These are phyloP conservation scores for Tolypocladium capitatum DNA, from an alignment of 2,329 filamentous ascomycete species.

Conservation along the genomic window DNA sequence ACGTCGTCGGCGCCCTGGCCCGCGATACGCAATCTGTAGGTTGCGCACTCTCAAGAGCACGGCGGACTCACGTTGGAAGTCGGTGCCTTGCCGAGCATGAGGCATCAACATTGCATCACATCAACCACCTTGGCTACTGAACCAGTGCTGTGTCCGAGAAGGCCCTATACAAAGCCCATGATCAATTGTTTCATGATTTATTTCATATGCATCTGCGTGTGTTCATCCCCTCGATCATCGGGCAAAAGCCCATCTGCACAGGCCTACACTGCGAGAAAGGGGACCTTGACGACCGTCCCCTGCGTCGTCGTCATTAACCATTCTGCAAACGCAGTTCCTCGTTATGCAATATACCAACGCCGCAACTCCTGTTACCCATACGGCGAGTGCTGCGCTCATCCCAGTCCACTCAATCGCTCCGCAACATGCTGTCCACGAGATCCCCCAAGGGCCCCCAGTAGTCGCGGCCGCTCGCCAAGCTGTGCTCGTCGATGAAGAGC, in stretches of 20 bases:
- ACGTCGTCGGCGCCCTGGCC: no score
- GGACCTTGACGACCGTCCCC: neutral
- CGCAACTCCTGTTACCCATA: slow-evolving; percentile 6
- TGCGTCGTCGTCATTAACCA: neutral
- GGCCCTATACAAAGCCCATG: neutral
- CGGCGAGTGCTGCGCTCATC: neutral
- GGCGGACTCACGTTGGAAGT: slow-evolving; percentile 29
- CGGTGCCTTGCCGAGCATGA: slow-evolving; percentile 24
- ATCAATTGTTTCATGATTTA: neutral
- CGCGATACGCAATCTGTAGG: no score
- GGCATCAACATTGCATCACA: slow-evolving; percentile 20
- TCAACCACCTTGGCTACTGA: neutral
- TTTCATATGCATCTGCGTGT: neutral
- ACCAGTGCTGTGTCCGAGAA: neutral
- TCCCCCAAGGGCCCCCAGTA: slow-evolving; percentile 95
- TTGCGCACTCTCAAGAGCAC: no score
- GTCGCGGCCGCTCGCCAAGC: slow-evolving; percentile 81
- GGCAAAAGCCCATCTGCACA: neutral
- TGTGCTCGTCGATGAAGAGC: slow-evolving; percentile 94
- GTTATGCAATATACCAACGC: slow-evolving; percentile 9
- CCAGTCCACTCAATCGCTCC: slow-evolving; percentile 54
- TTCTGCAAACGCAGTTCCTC: neutral
- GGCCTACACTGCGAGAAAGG: neutral
- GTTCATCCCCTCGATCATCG: neutral
- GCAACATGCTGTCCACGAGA: slow-evolving; percentile 93